Percentiles rank a stretch among this genome's conserved stretches.
These are phyloP conservation scores for Globisporangium nagaii DNA, from an alignment of 352 stramenopile genomes.

Conservation along the genomic window DNA sequence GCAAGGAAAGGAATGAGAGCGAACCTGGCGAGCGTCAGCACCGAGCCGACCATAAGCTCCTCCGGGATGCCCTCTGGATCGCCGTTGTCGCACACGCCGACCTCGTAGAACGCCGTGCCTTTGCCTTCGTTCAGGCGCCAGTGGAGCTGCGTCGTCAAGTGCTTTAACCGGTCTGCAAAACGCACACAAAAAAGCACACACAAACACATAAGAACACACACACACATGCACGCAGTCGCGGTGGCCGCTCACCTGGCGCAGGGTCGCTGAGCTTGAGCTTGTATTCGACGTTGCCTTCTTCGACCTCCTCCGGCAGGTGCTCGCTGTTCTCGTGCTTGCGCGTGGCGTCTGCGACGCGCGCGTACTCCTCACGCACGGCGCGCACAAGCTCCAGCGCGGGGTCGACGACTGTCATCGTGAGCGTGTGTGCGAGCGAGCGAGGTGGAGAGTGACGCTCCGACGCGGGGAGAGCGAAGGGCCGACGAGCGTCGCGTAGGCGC, in stretches of 20 bases:
- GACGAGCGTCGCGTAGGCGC: too few species aligned
- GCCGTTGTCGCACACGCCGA: constrained; percentile 85
- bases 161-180: constrained; percentile 59
- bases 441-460: neutral
- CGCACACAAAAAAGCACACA: neutral
- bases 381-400: constrained; percentile 4
- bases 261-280: constrained; percentile 85
- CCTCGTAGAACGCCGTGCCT: constrained; percentile 80
- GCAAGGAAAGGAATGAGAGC: neutral
- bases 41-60: constrained; percentile 60
- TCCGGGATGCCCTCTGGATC: constrained; percentile 60
- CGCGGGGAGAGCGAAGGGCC: too few species aligned
- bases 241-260: constrained; percentile 41
- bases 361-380: constrained; percentile 9
- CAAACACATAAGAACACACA: neutral
- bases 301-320: constrained; percentile 67
- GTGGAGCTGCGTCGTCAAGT: constrained; percentile 88
- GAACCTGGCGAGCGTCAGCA: constrained; percentile 56
- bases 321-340: neutral
- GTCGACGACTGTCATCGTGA: neutral
- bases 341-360: neutral
- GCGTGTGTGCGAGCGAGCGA: neutral
- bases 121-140: constrained; percentile 88
- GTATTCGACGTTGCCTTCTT: constrained; percentile 90
- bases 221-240: too few species aligned